Conservation (phyloP, 805 yeast genomes). For the Candida patagonica region DNA sequence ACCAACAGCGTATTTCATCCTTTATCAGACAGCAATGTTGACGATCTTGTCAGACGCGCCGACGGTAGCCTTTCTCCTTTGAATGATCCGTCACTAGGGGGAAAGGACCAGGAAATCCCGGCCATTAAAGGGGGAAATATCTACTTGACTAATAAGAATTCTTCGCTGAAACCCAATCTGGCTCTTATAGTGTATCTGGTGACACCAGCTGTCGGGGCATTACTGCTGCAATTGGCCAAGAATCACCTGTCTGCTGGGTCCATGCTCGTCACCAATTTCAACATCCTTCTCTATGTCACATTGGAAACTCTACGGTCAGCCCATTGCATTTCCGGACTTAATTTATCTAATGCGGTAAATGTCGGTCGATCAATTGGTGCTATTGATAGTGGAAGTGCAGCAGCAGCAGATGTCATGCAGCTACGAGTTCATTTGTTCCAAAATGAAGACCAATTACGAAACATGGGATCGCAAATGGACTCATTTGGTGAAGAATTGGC, state of each 20-base stretch:
- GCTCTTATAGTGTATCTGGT: conserved; percentile 11
- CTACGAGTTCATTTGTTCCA: background rate
- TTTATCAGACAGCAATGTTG: background rate
- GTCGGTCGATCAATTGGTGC: no score
- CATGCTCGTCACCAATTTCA: conserved; percentile 14
- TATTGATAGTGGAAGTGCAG: background rate
- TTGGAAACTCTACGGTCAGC: conserved; percentile 15
- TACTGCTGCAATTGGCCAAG: conserved; percentile 12
- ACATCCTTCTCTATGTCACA: conserved; percentile 16
- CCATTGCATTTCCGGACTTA: conserved; percentile 10
- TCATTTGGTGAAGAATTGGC: conserved; percentile 1
- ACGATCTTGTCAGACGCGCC: no score
- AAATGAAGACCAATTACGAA: background rate
- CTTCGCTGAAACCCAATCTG: background rate
- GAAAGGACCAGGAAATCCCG: background rate
- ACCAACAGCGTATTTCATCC: background rate
- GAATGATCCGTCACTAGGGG: no score
- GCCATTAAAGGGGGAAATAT: background rate
- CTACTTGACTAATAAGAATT: background rate
- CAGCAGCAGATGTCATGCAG: background rate
- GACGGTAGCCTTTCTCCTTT: no score
- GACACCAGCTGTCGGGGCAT: conserved; percentile 18
- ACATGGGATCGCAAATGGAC: background rate
- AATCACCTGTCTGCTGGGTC: conserved; percentile 15
- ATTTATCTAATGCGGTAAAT: background rate